A percentile compares a stretch with the other conserved stretches of the same genome.
Conservation (phyloP, 1,284 basidiomycete species). For the Amylostereum chailletii region DNA sequence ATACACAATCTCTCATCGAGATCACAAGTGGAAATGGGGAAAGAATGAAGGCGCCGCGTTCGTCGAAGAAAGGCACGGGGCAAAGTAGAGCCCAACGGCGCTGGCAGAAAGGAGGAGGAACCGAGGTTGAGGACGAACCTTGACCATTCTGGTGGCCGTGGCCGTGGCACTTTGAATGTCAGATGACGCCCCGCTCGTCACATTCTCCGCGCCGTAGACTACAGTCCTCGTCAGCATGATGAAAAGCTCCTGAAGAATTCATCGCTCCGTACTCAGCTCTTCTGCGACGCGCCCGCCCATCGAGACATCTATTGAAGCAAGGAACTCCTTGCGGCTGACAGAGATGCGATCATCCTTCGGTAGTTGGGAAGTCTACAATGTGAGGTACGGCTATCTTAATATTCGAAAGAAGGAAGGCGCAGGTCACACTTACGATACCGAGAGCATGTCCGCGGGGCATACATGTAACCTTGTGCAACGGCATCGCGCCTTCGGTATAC, state of each 20-base stretch:
- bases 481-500: conserved; percentile 89
- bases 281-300: conserved; percentile 94
- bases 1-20: background rate
- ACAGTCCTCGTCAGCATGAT: conserved; percentile 8
- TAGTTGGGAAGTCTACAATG: conserved; percentile 68
- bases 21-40: background rate
- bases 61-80: conserved; percentile 5
- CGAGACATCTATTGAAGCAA: conserved; percentile 79
- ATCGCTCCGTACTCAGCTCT: conserved; percentile 58
- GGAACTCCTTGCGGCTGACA: conserved; percentile 64
- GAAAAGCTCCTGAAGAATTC: background rate
- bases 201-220: conserved; percentile 85
- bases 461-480: conserved; percentile 93
- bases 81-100: conserved; percentile 1
- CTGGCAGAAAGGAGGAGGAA: conserved; percentile 3
- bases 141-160: conserved; percentile 84
- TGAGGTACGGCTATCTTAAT: conserved; percentile 1
- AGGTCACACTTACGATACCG: conserved; percentile 57
- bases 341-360: conserved; percentile 78
- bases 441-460: conserved; percentile 89
- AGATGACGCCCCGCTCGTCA: conserved; percentile 85
- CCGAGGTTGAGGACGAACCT: conserved; percentile 38
- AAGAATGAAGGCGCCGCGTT: background rate
- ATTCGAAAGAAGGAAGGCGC: background rate
- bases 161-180: conserved; percentile 77